Base-by-base conservation (phyloP, 169 alveolate genomes). In the Eimeria acervulina region DNA sequence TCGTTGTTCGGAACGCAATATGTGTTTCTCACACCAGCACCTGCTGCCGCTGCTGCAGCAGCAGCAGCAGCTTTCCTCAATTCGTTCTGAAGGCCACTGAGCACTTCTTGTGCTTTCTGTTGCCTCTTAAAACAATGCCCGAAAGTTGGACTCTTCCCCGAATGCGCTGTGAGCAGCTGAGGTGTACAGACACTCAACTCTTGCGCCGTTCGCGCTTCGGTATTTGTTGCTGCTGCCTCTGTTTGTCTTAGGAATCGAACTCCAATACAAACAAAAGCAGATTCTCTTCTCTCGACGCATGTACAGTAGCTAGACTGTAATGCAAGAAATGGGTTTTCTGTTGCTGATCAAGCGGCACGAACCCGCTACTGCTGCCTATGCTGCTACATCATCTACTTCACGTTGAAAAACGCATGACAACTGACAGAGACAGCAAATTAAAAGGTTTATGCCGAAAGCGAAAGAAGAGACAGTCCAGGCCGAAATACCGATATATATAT, bases 11-110 rank as follows among this genome's bases (percentile, higher is more conserved):
- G 44, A 70, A 70, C n/a, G 47, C 36, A 31, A 31, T 68, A 70
- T 70, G 36, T 68, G 47, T 70, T 28, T 33, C 80, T 70, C 81
- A 70, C 81, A 1, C 44, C 44, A 28, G 26, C 44, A 28, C 13
- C 81, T 70, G 81, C 81, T 70, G 81, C 81, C 28, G 47, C 81
- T 31, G 44, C 81, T 70, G 81, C 44, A 70, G 81, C 81, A 70
- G 44, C 40, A 70, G 81, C 81, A 70, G 44, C 81, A 70, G 44
- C 44, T n/a, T 36, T 70, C n/a, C 81, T 2, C 81, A 70, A 70
- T 36, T 70, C 44, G 81, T 70, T 70, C 81, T 70, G 81, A 70
- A 31, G 81, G 47, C 81, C 81, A 70, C 81, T 70, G 38, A 28
- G 81, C 81, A 70, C 81, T 31, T 23, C 5, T 28, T 70, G 81